Percentiles rank a stretch among this genome's conserved stretches.
phyloP scores from a whole-genome alignment of 345 rosid species.

The Excoecaria cochinchinensis region DNA sequence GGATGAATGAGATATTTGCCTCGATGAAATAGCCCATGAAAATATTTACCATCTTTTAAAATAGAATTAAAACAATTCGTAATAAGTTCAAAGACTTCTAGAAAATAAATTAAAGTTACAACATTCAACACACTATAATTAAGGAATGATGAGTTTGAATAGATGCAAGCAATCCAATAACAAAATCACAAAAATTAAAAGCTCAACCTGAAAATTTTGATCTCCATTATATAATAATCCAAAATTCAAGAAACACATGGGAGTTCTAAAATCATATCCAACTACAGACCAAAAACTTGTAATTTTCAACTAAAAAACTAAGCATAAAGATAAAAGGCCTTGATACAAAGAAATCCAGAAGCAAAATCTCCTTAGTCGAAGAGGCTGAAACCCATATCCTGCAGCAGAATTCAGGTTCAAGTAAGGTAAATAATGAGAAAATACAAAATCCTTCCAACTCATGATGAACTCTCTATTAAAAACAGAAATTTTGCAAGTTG shows the following conservation, averaged over 20 bases:
- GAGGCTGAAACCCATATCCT: slow-evolving; percentile 87
- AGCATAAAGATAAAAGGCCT: background rate
- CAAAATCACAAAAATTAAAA: background rate
- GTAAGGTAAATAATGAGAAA: background rate
- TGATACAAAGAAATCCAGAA: background rate
- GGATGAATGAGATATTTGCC: too few species aligned
- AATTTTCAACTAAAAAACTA: slow-evolving; percentile 19
- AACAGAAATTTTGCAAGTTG: background rate
- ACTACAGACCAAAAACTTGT: slow-evolving; percentile 28
- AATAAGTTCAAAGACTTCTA: too few species aligned
- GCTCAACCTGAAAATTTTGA: slow-evolving; percentile 6
- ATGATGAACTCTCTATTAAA: background rate
- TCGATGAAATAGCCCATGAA: too few species aligned
- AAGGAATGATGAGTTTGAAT: too few species aligned
- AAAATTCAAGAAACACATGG: slow-evolving; percentile 21
- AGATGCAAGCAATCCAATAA: background rate
- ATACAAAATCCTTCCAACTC: background rate
- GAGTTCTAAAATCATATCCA: slow-evolving; percentile 20
- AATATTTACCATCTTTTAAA: too few species aligned
- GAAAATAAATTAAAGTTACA: too few species aligned
- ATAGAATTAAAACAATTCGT: too few species aligned
- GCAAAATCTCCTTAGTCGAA: slow-evolving; percentile 46
- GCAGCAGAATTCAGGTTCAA: slow-evolving; percentile 24
- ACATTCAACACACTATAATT: too few species aligned
- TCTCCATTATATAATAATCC: slow-evolving; percentile 25